Evolutionary conservation across 2,329 filamentous ascomycete genomes (phyloP).

Genomic region (Fusarium sp.): DNA sequence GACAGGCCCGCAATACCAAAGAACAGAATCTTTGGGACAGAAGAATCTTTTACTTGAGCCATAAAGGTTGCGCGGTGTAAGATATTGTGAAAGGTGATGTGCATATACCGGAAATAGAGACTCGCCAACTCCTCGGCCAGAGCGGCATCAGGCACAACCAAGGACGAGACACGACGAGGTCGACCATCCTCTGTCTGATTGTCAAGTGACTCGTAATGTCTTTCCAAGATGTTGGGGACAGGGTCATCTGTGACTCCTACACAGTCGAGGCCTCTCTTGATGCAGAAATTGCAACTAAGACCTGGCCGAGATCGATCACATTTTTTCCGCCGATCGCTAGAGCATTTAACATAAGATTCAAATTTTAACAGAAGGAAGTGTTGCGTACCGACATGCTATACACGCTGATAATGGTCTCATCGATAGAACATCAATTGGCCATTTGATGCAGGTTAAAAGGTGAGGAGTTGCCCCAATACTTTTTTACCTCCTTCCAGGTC

Average conservation of each 20-base stretch:
- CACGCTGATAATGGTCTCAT: constrained; percentile 15
- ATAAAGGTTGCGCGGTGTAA: constrained; percentile 16
- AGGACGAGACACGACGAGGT: neutral
- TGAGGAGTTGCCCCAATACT: neutral
- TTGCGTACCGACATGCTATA: constrained; percentile 2
- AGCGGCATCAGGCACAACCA: constrained; percentile 6
- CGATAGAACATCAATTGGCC: neutral
- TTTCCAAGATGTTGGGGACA: neutral
- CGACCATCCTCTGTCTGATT: neutral
- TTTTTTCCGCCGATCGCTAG: constrained; percentile 18
- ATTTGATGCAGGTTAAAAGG: neutral
- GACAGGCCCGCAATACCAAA: constrained; percentile 2
- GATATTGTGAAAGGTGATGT: constrained; percentile 12
- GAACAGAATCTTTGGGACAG: constrained; percentile 4
- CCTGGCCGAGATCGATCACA: constrained; percentile 12
- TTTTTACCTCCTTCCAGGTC: neutral
- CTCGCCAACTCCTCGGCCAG: constrained; percentile 9
- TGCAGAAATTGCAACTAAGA: constrained; percentile 8
- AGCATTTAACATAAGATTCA: neutral
- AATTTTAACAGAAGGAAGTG: no score
- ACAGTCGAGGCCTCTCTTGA: constrained; percentile 6
- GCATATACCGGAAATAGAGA: constrained; percentile 15
- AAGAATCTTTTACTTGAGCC: neutral
- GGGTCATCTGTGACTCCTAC: neutral
- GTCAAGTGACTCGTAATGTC: neutral